These are phyloP conservation scores for Striga asiatica DNA, from an alignment of 257 asterid species.

Conservation along the genomic window DNA sequence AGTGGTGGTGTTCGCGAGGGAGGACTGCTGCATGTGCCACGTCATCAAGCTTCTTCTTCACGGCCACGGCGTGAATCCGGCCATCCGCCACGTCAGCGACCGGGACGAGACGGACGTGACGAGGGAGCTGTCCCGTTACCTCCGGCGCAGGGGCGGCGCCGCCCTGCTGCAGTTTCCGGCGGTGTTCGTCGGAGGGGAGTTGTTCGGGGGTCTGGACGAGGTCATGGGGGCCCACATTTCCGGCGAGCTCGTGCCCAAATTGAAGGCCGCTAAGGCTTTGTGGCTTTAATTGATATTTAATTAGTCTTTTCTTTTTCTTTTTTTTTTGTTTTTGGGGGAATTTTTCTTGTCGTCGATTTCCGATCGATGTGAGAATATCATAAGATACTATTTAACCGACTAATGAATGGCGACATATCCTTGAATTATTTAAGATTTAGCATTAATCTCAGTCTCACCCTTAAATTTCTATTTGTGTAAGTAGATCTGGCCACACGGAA, in stretches of 20 bases:
- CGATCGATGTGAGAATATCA: no score
- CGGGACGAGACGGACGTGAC: slow-evolving; percentile 27
- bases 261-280: slow-evolving; percentile 59
- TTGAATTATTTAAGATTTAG: no score
- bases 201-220: slow-evolving; percentile 74
- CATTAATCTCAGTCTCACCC: no score
- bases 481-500: no score
- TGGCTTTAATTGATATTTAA: slow-evolving; percentile 49
- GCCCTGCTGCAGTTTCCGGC: slow-evolving; percentile 38
- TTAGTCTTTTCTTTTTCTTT: not conserved
- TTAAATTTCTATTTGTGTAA: no score
- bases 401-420: no score
- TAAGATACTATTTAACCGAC: no score
- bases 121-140: slow-evolving; percentile 19
- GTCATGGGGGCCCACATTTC: slow-evolving; percentile 67
- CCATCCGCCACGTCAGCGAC: slow-evolving; percentile 36
- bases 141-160: not conserved
- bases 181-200: slow-evolving; percentile 67
- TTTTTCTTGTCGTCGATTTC: no score
- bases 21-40: slow-evolving; percentile 83
- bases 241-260: slow-evolving; percentile 68
- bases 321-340: not conserved
- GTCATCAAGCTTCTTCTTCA: slow-evolving; percentile 52
- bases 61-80: slow-evolving; percentile 69
- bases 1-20: slow-evolving; percentile 47